Conservation (phyloP, 352 stramenopile species). For the Pythium dissotocum region DNA sequence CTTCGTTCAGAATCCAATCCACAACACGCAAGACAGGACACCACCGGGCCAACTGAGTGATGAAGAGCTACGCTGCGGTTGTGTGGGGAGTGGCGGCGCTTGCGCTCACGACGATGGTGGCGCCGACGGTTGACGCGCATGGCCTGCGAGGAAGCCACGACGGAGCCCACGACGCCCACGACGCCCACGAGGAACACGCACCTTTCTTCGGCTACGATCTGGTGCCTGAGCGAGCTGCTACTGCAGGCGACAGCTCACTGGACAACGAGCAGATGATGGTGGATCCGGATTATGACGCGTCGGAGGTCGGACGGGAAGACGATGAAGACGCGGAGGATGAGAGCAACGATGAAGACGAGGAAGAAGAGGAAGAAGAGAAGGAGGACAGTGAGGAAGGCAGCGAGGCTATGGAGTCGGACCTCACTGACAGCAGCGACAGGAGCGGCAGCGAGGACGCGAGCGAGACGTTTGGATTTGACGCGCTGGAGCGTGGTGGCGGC, state of each 20-base stretch:
- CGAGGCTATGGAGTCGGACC: background rate
- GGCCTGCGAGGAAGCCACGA: background rate
- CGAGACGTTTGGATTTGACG: background rate
- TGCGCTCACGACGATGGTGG: slow-evolving; percentile 5
- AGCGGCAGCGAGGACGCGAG: background rate
- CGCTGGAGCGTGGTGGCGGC: background rate
- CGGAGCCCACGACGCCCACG: background rate
- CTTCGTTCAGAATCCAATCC: slow-evolving; percentile 1
- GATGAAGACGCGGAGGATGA: background rate
- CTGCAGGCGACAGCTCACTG: background rate
- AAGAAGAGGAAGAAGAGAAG: background rate
- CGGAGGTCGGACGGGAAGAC: background rate
- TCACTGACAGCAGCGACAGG: background rate
- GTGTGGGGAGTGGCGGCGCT: background rate
- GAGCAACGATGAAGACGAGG: background rate
- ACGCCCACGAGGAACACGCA: slow-evolving; percentile 4
- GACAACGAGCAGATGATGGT: background rate
- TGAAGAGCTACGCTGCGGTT: slow-evolving; percentile 4
- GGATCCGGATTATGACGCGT: slow-evolving; percentile 1
- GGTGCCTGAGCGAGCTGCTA: background rate
- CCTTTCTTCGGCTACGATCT: background rate
- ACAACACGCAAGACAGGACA: background rate
- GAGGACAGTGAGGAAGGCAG: slow-evolving; percentile 3
- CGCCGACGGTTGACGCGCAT: slow-evolving; percentile 2
- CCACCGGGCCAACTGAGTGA: background rate